Conservation (phyloP, 1,284 basidiomycete genomes). For the Chalciporus sp. region DNA sequence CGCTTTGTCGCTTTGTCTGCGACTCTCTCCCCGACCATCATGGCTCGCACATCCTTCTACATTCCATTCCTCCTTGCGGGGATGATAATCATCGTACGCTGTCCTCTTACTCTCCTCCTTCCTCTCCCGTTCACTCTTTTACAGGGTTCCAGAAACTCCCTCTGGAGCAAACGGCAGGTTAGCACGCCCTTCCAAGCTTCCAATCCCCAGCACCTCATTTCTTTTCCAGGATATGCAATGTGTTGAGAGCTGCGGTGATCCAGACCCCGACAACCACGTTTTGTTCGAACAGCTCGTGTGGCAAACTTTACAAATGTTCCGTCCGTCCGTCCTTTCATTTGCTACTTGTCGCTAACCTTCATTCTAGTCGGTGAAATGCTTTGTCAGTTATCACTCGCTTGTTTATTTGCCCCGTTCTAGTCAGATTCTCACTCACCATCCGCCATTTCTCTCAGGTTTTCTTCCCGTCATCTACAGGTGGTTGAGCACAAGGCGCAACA, state of each 20-base stretch:
- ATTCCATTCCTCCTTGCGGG: constrained; percentile 64
- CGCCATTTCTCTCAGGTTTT: constrained; percentile 58
- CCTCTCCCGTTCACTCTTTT: constrained; percentile 14
- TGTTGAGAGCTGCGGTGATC: constrained; percentile 83
- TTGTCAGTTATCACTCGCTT: constrained; percentile 56
- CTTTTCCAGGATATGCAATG: constrained; percentile 85
- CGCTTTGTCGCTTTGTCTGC: neutral
- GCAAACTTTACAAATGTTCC: constrained; percentile 93
- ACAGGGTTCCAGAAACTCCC: constrained; percentile 80
- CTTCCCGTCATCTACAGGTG: constrained; percentile 79
- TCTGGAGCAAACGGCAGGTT: constrained; percentile 82
- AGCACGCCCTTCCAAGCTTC: constrained; percentile 18
- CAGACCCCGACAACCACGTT: constrained; percentile 55
- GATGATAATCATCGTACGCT: constrained; percentile 75
- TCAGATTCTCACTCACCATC: constrained; percentile 27
- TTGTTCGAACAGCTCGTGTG: constrained; percentile 92
- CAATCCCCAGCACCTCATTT: constrained; percentile 3
- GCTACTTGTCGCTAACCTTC: constrained; percentile 34
- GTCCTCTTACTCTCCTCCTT: neutral
- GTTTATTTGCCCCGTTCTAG: constrained; percentile 16
- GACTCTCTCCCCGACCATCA: constrained; percentile 28
- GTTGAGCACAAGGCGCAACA: constrained; percentile 49
- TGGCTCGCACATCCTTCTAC: constrained; percentile 50
- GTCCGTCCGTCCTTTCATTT: constrained; percentile 50
- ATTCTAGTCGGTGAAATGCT: constrained; percentile 86